These are phyloP conservation scores for Zymoseptoria crescenta DNA, from an alignment of 2,329 filamentous ascomycete genomes.

Conservation along the genomic window DNA sequence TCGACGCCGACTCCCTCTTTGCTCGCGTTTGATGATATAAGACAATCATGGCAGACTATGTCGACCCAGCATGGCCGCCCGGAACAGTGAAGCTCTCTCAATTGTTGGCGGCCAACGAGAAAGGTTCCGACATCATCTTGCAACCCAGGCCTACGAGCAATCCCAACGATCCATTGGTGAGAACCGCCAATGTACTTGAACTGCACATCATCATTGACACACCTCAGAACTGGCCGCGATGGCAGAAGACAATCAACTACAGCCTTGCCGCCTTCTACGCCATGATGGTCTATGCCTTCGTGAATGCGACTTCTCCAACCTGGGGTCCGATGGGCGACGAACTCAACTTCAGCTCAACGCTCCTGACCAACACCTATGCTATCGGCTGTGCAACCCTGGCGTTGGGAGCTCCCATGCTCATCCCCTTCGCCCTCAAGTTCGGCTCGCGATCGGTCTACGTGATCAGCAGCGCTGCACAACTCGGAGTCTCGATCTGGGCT, in stretches of 20 bases:
- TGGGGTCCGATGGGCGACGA: slow-evolving; percentile 39
- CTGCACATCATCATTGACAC: slow-evolving; percentile 4
- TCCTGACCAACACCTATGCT: slow-evolving; percentile 41
- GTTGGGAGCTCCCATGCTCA: slow-evolving; percentile 43
- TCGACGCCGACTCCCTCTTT: not conserved
- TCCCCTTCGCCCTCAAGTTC: slow-evolving; percentile 45
- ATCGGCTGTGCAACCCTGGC: slow-evolving; percentile 40
- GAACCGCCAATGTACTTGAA: not conserved
- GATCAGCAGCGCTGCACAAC: slow-evolving; percentile 40
- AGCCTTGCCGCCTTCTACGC: slow-evolving; percentile 37
- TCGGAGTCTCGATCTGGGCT: slow-evolving; percentile 43
- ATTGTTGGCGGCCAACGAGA: slow-evolving; percentile 12
- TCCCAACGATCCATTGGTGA: slow-evolving; percentile 34
- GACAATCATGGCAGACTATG: not conserved
- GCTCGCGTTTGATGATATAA: not conserved
- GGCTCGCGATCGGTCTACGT: slow-evolving; percentile 47
- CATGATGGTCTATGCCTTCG: slow-evolving; percentile 35
- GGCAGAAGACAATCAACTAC: slow-evolving; percentile 38
- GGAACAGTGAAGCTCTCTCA: slow-evolving; percentile 22
- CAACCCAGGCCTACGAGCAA: slow-evolving; percentile 32
- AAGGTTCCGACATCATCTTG: slow-evolving; percentile 27
- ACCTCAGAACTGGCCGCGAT: slow-evolving; percentile 37
- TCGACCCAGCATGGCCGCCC: slow-evolving; percentile 22
- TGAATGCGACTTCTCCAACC: slow-evolving; percentile 36
- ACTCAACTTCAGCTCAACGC: slow-evolving; percentile 35